Base-by-base conservation (phyloP, 306 rosid genomes). In the Vigna nakashimae region DNA sequence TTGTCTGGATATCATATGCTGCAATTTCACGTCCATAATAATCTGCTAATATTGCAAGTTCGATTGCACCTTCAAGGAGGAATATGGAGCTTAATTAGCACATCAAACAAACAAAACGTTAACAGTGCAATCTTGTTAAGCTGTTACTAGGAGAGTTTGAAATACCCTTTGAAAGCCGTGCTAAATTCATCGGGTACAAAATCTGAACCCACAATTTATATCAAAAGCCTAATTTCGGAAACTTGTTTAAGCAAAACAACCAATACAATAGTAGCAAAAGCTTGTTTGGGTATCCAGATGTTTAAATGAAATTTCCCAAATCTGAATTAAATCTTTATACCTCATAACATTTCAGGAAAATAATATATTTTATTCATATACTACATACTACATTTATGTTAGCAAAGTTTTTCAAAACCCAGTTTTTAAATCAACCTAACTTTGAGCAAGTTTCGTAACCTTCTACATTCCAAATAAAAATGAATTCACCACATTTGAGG, bases 11-110 rank as follows among this genome's bases (percentile, higher is more conserved):
- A 84, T 96, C 99, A 73, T 92, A 90, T 12, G 98, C 98, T 71
- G 97, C 99, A 15, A 96, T 92, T 87, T 96, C 98, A 15, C 97
- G 91, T 49, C 91, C 92, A 77, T 91, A 96, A 86, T 91, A 78
- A 55, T 92, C 96, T 15, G 97, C 93, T 71, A 96, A 85, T 80
- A 96, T 92, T 48, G 99, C 81, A 56, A 96, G 97, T 88, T 96
- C 99, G 69, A 96, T 96, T 51, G 99, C 98, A 80, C 98, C 99
- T 96, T 80, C 63, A 65, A 24, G 82, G 18, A 18, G 69, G 74
- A 78, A 79, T 56, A 52, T 16, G 64, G 36, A 66, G 75, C 51
- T 16, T 53, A 69, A 48, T 85, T 73, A 77, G 82, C 55, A 81
- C 65, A 71, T 34, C 42, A 48, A 84, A 49, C 59, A 14, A 69